Evolutionary conservation across 2,329 filamentous ascomycete species (phyloP).

Genomic region (Rachicladosporium sp.): DNA sequence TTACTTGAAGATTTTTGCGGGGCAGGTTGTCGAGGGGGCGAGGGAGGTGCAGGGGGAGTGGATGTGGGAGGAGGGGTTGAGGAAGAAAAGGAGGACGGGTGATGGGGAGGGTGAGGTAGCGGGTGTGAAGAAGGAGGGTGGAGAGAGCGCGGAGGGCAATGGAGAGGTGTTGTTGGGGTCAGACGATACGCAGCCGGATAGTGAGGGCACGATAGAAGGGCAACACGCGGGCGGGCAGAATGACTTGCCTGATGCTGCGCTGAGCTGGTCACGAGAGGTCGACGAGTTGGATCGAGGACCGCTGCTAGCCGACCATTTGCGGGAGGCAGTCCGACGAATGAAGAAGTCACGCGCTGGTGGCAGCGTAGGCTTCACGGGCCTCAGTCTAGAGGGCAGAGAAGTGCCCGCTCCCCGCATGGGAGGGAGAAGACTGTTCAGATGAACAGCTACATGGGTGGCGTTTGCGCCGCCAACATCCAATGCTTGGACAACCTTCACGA

Average conservation of each 20-base stretch:
- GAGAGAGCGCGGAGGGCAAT: neutral
- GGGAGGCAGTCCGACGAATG: conserved; percentile 60
- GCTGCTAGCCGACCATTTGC: conserved; percentile 59
- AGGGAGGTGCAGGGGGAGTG: conserved; percentile 55
- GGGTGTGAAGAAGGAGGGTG: conserved; percentile 6
- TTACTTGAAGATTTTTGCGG: conserved; percentile 65
- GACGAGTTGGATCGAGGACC: conserved; percentile 39
- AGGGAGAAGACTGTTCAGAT: conserved; percentile 34
- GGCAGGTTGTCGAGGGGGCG: conserved; percentile 61
- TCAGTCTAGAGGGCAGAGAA: conserved; percentile 37
- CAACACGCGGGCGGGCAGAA: neutral
- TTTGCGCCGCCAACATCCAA: too few species aligned
- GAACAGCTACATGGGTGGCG: neutral
- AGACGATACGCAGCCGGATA: conserved; percentile 22
- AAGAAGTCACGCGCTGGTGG: conserved; percentile 51
- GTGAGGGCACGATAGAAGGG: neutral
- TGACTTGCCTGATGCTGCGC: conserved; percentile 2
- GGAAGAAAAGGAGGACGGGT: too few species aligned
- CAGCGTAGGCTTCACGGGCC: conserved; percentile 39
- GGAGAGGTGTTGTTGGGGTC: conserved; percentile 43
- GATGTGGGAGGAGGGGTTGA: neutral
- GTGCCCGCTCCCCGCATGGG: conserved; percentile 32
- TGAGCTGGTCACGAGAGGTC: conserved; percentile 9
- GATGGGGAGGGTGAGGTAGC: too few species aligned
- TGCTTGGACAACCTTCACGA: too few species aligned